A percentile compares a stretch with the other conserved stretches of the same genome.
These are phyloP conservation scores for Marasmius oreades DNA, from an alignment of 1,284 basidiomycete genomes.

Conservation along the genomic window DNA sequence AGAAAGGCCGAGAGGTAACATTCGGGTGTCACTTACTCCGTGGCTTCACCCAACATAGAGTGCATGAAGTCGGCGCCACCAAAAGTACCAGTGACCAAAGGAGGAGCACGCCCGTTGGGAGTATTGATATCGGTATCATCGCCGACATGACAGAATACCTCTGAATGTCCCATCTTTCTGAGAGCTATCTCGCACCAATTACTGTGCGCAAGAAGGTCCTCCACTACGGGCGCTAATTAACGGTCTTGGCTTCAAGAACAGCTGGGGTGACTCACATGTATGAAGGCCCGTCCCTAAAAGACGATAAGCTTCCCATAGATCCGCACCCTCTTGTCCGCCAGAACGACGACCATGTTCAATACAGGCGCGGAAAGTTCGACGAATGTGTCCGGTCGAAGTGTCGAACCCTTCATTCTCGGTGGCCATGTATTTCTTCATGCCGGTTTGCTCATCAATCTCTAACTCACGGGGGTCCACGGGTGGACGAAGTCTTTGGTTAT, in stretches of 20 bases:
- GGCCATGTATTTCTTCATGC: slow-evolving; percentile 79
- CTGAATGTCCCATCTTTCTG: slow-evolving; percentile 65
- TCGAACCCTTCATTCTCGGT: slow-evolving; percentile 70
- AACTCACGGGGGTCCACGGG: slow-evolving; percentile 73
- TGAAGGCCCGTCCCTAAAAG: slow-evolving; percentile 71
- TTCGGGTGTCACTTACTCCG: slow-evolving; percentile 39
- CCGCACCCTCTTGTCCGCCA: slow-evolving; percentile 48
- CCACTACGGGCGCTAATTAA: slow-evolving; percentile 31
- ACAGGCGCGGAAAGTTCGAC: slow-evolving; percentile 63
- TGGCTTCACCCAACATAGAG: slow-evolving; percentile 58
- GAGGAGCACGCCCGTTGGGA: slow-evolving; percentile 70
- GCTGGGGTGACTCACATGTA: slow-evolving; percentile 31
- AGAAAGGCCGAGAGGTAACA: background rate
- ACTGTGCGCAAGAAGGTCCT: slow-evolving; percentile 79
- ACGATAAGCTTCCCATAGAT: slow-evolving; percentile 71
- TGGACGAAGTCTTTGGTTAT: slow-evolving; percentile 69
- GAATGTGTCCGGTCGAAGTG: slow-evolving; percentile 75
- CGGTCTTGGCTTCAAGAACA: background rate
- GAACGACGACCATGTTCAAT: slow-evolving; percentile 59
- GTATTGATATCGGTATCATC: slow-evolving; percentile 65
- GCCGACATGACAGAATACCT: slow-evolving; percentile 88
- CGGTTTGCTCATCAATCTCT: slow-evolving; percentile 76
- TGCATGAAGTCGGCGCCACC: slow-evolving; percentile 79
- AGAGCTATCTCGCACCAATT: slow-evolving; percentile 78
- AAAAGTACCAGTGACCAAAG: slow-evolving; percentile 83